Evolutionary conservation across 2,329 filamentous ascomycete genomes (phyloP).

Genomic region (Lachnellula occidentalis): DNA sequence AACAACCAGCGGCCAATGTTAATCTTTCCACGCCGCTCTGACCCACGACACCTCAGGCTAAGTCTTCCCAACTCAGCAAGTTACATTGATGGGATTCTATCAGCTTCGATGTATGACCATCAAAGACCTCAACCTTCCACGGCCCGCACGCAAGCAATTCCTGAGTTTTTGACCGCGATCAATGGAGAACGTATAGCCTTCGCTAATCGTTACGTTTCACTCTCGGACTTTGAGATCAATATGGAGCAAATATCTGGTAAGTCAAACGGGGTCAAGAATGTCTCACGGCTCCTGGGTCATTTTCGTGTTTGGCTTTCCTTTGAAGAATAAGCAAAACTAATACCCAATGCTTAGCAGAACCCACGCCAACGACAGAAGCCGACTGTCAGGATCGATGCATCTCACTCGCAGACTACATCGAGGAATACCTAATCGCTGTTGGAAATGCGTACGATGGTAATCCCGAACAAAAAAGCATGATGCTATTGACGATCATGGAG

Average conservation of each 20-base stretch:
- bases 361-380: neutral
- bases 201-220: constrained; percentile 21
- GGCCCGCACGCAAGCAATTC: neutral
- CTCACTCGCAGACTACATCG: constrained; percentile 31
- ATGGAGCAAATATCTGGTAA: constrained; percentile 6
- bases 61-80: constrained; percentile 32
- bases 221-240: constrained; percentile 18
- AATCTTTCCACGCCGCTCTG: constrained; percentile 35
- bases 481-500: constrained; percentile 50
- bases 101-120: neutral
- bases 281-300: neutral
- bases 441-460: constrained; percentile 37
- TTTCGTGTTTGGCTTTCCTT: no score
- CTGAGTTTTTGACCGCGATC: neutral
- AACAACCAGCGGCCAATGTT: constrained; percentile 35
- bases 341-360: neutral
- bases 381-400: constrained; percentile 23
- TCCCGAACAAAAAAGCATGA: constrained; percentile 44
- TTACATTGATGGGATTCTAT: neutral
- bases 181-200: constrained; percentile 10
- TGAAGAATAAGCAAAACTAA: no score
- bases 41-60: constrained; percentile 31
- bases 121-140: neutral
- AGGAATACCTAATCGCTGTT: constrained; percentile 32
- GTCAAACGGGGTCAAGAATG: neutral